Evolutionary conservation across 1,284 basidiomycete genomes (phyloP).

Genomic region (Cutaneotrichosporon mucoides): DNA sequence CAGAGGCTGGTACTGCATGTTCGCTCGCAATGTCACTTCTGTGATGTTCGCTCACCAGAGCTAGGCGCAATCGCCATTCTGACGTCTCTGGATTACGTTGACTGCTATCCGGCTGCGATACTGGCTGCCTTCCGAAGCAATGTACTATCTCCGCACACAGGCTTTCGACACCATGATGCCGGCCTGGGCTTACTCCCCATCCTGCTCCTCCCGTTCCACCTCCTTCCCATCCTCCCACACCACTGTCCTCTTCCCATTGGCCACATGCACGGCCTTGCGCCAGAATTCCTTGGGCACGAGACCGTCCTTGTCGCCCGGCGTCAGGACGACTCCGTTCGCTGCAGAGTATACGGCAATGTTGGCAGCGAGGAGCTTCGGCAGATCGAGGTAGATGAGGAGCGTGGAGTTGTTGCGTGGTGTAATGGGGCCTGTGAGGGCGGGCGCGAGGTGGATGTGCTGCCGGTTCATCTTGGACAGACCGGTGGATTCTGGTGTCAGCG

Average conservation of each 20-base stretch:
- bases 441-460: conserved; percentile 50
- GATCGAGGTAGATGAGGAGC: conserved; percentile 46
- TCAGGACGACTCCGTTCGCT: conserved; percentile 47
- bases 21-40: not conserved
- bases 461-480: conserved; percentile 45
- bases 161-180: too few species aligned
- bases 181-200: not conserved
- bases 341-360: conserved; percentile 42
- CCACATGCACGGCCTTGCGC: conserved; percentile 33
- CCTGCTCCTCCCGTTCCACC: conserved; percentile 17
- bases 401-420: conserved; percentile 41
- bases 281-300: conserved; percentile 34
- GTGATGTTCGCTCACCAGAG: not conserved
- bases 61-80: not conserved
- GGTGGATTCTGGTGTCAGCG: conserved; percentile 7
- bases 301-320: conserved; percentile 41
- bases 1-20: not conserved
- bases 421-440: conserved; percentile 27
- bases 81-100: too few species aligned
- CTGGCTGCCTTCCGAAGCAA: too few species aligned
- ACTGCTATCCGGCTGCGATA: too few species aligned
- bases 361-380: conserved; percentile 30
- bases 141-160: too few species aligned
- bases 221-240: conserved; percentile 41
- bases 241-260: conserved; percentile 23